Evolutionary conservation across 495 filamentous ascomycete species (phyloP), one percentile per base, ranked within the genome.

Genomic region (Neurospora sp.): DNA sequence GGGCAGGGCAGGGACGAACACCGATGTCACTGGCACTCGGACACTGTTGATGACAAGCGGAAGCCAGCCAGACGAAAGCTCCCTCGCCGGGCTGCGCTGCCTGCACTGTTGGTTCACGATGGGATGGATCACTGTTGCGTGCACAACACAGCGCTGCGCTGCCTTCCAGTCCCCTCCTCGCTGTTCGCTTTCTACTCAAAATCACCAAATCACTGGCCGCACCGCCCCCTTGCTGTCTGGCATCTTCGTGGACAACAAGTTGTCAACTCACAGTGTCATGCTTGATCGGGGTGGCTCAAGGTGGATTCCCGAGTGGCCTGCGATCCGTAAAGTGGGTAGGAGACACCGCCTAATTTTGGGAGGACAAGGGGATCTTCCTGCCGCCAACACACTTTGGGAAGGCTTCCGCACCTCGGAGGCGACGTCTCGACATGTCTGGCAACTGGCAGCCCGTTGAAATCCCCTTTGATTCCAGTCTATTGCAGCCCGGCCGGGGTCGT

Each of bases 261-360:
- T 62, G 54, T 62, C 54, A 62, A 62, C 4, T 62, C 54, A 8
- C 54, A 62, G 23, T 62, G 23, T 62, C 23, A 62, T 62, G 54
- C 54, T 31, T 62, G 23, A 62, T 60, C 54, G 54, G 23, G 54
- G 54, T 62, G 54, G 54, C 54, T 62, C 54, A 31, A 62, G 54
- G 54, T 62, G 54, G 54, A 31, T 62, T 62, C 54, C 54, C 14
- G 23, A 60, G 23, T 60, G 49, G 49, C 49, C 38, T 35, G 40
- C 35, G 39, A 44, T 46, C 49, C 23, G 49, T 60, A 20, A 14
- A 60, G 75, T 71, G 70, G 79, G 74, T 73, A 76, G 75, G 75
- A 75, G 79, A 80, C 79, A 77, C 80, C 80, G 80, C 81, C 79
- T 80, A 77, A 83, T 82, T 79, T 80, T 78, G 77, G 73, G 75